Evolutionary conservation across 768 basidiomycete genomes (phyloP).

Genomic region (Amanita rubescens): DNA sequence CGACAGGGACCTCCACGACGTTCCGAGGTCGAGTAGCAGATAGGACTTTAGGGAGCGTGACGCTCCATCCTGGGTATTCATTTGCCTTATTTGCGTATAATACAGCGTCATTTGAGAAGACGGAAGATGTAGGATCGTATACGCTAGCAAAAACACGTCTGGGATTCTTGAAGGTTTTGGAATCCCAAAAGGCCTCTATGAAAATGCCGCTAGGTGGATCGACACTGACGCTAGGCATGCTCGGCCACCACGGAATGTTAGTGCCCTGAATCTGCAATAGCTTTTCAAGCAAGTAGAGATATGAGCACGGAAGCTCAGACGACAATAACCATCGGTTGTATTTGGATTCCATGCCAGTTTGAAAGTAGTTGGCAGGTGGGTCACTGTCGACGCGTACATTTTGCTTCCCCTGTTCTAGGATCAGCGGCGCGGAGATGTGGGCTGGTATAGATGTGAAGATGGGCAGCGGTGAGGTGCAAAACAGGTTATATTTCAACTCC

Average conservation of each 20-base stretch:
- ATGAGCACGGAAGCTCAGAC: slow-evolving; percentile 27
- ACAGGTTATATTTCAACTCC: slow-evolving; percentile 21
- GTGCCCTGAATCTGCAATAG: slow-evolving; percentile 9
- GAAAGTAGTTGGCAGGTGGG: too few relatives aligned
- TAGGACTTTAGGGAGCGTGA: slow-evolving; percentile 16
- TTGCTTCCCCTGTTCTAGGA: slow-evolving; percentile 38
- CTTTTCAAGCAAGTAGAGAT: slow-evolving; percentile 30
- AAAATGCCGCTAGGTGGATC: slow-evolving; percentile 13
- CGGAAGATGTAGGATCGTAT: slow-evolving; percentile 9
- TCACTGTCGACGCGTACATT: slow-evolving; percentile 34
- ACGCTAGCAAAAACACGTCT: slow-evolving; percentile 20
- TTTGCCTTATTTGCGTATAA: slow-evolving; percentile 16
- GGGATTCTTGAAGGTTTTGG: slow-evolving; percentile 16
- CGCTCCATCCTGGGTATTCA: slow-evolving; percentile 9
- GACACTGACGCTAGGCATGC: slow-evolving; percentile 7
- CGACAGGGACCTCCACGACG: slow-evolving; percentile 16
- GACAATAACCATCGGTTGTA: slow-evolving; percentile 39
- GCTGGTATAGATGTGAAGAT: slow-evolving; percentile 32
- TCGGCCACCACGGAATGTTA: slow-evolving; percentile 33
- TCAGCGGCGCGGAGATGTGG: slow-evolving; percentile 40
- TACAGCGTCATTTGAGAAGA: slow-evolving; percentile 17
- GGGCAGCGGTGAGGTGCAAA: slow-evolving; percentile 37
- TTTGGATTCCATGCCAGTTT: slow-evolving; percentile 21
- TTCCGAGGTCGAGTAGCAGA: slow-evolving; percentile 14
- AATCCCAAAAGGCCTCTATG: slow-evolving; percentile 24